Evolutionary conservation across 2,329 filamentous ascomycete species (phyloP).

Genomic region (Fusarium abutilonis): DNA sequence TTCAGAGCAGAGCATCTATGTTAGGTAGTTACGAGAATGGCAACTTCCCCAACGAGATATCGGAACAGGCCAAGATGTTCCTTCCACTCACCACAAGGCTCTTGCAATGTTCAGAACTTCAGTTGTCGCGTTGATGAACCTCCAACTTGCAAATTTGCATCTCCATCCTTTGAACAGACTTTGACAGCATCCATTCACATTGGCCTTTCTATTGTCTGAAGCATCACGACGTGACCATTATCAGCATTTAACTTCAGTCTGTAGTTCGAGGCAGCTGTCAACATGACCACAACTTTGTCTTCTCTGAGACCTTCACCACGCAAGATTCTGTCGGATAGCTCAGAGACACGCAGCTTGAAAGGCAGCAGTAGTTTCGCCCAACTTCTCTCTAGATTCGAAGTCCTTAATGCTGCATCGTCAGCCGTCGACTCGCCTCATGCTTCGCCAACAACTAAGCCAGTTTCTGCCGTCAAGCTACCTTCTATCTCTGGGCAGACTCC

Average conservation of each 20-base stretch:
- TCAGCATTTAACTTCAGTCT: background rate
- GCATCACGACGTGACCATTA: slow-evolving; percentile 5
- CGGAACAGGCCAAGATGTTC: background rate
- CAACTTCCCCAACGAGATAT: background rate
- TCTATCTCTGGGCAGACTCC: background rate
- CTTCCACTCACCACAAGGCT: background rate
- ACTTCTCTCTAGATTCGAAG: slow-evolving; percentile 52
- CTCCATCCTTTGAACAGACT: slow-evolving; percentile 32
- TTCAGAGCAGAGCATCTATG: too few relatives aligned
- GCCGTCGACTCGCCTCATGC: background rate
- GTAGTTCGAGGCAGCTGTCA: slow-evolving; percentile 1
- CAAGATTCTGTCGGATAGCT: slow-evolving; percentile 16
- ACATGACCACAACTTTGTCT: slow-evolving; percentile 26
- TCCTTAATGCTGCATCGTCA: slow-evolving; percentile 39
- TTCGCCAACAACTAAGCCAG: background rate
- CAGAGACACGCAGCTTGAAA: slow-evolving; percentile 8
- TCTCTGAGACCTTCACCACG: slow-evolving; percentile 14
- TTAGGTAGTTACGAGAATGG: background rate
- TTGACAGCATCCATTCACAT: slow-evolving; percentile 27
- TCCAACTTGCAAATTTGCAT: slow-evolving; percentile 14
- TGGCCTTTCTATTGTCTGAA: slow-evolving; percentile 11
- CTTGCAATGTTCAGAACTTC: background rate
- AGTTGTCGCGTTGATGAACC: background rate
- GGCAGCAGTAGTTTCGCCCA: slow-evolving; percentile 43
- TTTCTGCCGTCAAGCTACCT: background rate